These are phyloP conservation scores for Umbelopsis vinacea DNA, from an alignment of 192 early-diverging fungal genomes.

Conservation along the genomic window DNA sequence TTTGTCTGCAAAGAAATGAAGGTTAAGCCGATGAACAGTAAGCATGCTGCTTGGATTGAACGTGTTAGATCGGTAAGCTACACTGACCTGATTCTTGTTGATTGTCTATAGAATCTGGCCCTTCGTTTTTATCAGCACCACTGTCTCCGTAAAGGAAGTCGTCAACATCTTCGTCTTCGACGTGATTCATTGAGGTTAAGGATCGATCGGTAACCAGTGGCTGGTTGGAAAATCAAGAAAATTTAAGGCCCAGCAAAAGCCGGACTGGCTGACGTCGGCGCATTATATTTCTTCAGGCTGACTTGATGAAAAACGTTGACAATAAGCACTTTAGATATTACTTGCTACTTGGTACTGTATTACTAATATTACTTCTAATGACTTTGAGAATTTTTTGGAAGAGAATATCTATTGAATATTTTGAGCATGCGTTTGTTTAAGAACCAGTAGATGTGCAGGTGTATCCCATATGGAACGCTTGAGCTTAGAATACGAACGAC, in stretches of 20 bases:
- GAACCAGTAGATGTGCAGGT: neutral
- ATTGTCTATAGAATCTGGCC: neutral
- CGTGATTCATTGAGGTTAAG: slow-evolving; percentile 1
- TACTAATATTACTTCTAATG: too few relatives aligned
- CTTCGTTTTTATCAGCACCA: neutral
- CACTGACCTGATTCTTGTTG: neutral
- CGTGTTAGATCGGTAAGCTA: too few relatives aligned
- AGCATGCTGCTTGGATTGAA: neutral
- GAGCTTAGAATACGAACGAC: neutral
- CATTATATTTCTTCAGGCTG: neutral
- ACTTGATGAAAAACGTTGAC: neutral
- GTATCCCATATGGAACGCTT: slow-evolving; percentile 13
- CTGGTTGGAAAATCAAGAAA: neutral
- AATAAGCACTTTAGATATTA: neutral
- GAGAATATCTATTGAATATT: neutral
- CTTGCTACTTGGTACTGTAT: too few relatives aligned
- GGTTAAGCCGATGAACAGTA: neutral
- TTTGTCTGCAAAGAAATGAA: neutral
- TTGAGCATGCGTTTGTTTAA: neutral
- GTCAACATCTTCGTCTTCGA: slow-evolving; percentile 42
- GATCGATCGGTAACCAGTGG: neutral
- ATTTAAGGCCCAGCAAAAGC: slow-evolving; percentile 5
- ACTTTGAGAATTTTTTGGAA: too few relatives aligned
- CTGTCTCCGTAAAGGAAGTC: slow-evolving; percentile 39
- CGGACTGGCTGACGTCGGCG: neutral